Conservation (phyloP, 176 grass and related monocot genomes). For the Panicum miliaceum region DNA sequence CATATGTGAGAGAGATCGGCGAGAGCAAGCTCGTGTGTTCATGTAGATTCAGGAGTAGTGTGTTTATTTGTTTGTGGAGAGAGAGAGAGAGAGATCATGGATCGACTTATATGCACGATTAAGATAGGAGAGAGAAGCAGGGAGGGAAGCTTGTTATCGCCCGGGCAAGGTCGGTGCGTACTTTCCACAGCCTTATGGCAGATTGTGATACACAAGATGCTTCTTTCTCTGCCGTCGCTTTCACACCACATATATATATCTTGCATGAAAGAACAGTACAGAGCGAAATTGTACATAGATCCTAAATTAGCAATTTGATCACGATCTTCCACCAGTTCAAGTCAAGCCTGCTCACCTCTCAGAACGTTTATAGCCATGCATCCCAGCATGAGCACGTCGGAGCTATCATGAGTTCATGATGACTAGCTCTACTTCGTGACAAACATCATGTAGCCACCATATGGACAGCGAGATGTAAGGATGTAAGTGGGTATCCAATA, state of each 20-base stretch:
- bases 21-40: not conserved
- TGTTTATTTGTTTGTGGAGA: not conserved
- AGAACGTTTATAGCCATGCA: not conserved
- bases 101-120: constrained; percentile 38
- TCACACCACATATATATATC: constrained; percentile 36
- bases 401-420: constrained; percentile 27
- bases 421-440: not conserved
- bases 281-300: not conserved
- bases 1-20: not conserved
- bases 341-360: constrained; percentile 34
- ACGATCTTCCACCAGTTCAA: constrained; percentile 10
- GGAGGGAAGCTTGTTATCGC: constrained; percentile 26
- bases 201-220: constrained; percentile 42
- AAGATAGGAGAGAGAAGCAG: not conserved
- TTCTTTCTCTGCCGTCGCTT: constrained; percentile 53
- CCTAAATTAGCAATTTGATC: not conserved
- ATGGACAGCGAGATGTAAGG: too few species aligned
- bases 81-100: constrained; percentile 10
- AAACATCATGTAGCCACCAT: not conserved
- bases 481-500: too few species aligned
- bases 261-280: not conserved
- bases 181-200: constrained; percentile 50
- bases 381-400: not conserved
- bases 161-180: constrained; percentile 26
- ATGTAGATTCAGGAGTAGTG: not conserved